phyloP scores from a whole-genome alignment of 2,329 filamentous ascomycete genomes.

The Mollisiaceae sp. region DNA sequence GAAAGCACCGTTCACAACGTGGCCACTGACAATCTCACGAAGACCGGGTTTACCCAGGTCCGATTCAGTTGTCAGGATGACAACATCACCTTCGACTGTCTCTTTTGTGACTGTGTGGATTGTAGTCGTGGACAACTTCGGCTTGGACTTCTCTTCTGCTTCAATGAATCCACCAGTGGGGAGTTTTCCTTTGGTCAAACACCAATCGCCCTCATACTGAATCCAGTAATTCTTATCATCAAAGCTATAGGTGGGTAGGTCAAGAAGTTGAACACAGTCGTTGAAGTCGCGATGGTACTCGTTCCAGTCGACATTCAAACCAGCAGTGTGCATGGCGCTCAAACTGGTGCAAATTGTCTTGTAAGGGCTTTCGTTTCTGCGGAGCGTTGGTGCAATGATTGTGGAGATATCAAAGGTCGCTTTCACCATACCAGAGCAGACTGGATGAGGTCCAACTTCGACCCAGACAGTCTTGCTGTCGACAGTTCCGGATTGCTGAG shows the following conservation, averaged over 20 bases:
- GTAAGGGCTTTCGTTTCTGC: conserved; percentile 66
- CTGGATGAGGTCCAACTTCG: conserved; percentile 76
- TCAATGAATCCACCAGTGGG: conserved; percentile 14
- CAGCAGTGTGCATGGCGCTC: conserved; percentile 63
- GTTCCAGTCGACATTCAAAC: conserved; percentile 70
- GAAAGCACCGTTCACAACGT: conserved; percentile 63
- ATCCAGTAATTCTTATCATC: conserved; percentile 74
- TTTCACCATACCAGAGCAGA: conserved; percentile 72
- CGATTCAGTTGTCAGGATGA: conserved; percentile 58
- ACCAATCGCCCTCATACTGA: conserved; percentile 70
- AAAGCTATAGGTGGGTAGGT: conserved; percentile 71
- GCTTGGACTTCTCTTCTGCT: conserved; percentile 38
- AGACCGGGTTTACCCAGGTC: conserved; percentile 60
- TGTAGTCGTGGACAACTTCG: conserved; percentile 60
- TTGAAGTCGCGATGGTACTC: conserved; percentile 71
- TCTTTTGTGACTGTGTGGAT: conserved; percentile 61
- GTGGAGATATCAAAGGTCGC: conserved; percentile 61
- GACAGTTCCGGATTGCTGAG: conserved; percentile 41
- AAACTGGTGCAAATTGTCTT: conserved; percentile 65
- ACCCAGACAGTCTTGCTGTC: conserved; percentile 63
- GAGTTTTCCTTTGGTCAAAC: conserved; percentile 64
- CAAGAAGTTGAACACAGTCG: conserved; percentile 60
- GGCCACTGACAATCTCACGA: conserved; percentile 59
- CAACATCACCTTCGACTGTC: conserved; percentile 56
- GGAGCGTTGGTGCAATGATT: conserved; percentile 63